Percentiles rank a stretch among this genome's conserved stretches.
phyloP scores from a whole-genome alignment of 2,329 filamentous ascomycete species.

The Ophiostoma himal-ulmi region DNA sequence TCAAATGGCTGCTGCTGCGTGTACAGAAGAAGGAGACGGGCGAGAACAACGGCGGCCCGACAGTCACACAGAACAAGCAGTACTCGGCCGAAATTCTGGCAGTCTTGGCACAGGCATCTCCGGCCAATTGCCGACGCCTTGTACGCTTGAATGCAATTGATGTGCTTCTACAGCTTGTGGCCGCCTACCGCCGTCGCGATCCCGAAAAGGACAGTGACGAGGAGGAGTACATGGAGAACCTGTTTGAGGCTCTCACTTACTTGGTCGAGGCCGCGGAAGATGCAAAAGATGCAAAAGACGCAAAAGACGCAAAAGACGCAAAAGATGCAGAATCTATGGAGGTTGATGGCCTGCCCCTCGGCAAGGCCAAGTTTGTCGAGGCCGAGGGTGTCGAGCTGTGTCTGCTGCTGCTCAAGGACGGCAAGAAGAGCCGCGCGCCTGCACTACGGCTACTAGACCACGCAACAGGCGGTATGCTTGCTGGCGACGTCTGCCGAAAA shows the following conservation, averaged over 20 bases:
- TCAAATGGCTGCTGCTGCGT: conserved; percentile 70
- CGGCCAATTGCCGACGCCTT: conserved; percentile 58
- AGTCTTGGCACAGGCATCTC: conserved; percentile 74
- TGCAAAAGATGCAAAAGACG: neutral
- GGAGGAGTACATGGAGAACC: conserved; percentile 89
- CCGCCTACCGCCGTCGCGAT: conserved; percentile 78
- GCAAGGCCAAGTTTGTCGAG: conserved; percentile 77
- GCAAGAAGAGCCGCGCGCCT: conserved; percentile 60
- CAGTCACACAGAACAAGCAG: conserved; percentile 84
- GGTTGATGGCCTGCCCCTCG: conserved; percentile 32
- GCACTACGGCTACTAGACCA: conserved; percentile 82
- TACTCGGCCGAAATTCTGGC: conserved; percentile 89
- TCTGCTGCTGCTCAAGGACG: conserved; percentile 85
- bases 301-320: conserved; percentile 27
- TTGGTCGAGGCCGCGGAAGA: conserved; percentile 46
- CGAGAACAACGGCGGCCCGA: conserved; percentile 30
- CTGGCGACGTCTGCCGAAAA: conserved; percentile 59
- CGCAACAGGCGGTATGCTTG: conserved; percentile 49
- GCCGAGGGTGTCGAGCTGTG: conserved; percentile 89
- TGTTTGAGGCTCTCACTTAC: conserved; percentile 82
- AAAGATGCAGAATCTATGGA: conserved; percentile 31
- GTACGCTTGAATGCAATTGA: conserved; percentile 68
- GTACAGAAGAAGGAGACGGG: conserved; percentile 59
- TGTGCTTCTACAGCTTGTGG: conserved; percentile 71
- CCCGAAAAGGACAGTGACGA: conserved; percentile 81